Conservation (phyloP, 306 rosid species). For the Biancaea sappan region DNA sequence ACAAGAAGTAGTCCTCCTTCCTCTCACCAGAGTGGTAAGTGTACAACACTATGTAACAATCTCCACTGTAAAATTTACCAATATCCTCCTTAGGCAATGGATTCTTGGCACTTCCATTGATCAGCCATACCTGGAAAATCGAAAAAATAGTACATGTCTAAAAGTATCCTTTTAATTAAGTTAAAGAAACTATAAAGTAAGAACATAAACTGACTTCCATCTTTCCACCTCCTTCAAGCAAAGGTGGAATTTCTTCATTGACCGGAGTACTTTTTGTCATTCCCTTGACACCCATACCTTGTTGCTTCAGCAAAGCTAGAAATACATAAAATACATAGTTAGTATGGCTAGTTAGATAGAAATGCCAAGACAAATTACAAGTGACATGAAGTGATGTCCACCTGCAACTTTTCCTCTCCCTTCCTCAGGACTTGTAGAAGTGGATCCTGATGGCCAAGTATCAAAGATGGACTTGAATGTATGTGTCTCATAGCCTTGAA, state of each 20-base stretch:
- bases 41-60: slow-evolving; percentile 89
- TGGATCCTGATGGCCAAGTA: slow-evolving; percentile 95
- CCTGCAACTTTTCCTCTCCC: slow-evolving; percentile 99
- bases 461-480: slow-evolving; percentile 92
- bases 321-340: slow-evolving; percentile 35
- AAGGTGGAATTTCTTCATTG: slow-evolving; percentile 90
- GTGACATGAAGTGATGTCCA: slow-evolving; percentile 34
- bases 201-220: slow-evolving; percentile 69
- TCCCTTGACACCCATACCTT: slow-evolving; percentile 97
- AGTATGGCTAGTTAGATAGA: slow-evolving; percentile 29
- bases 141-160: slow-evolving; percentile 20
- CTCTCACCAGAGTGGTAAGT: slow-evolving; percentile 96
- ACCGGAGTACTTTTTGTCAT: slow-evolving; percentile 68
- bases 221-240: slow-evolving; percentile 99
- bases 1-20: slow-evolving; percentile 93
- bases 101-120: slow-evolving; percentile 90
- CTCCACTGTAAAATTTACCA: slow-evolving; percentile 93
- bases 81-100: slow-evolving; percentile 76
- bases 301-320: slow-evolving; percentile 97
- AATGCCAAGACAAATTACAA: slow-evolving; percentile 28
- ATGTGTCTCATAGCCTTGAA: slow-evolving; percentile 96
- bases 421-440: slow-evolving; percentile 78
- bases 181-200: slow-evolving; percentile 26
- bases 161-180: slow-evolving; percentile 24
- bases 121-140: slow-evolving; percentile 78